Conservation (phyloP, 106 monocot genomes). For the Dendrobium huoshanense region DNA sequence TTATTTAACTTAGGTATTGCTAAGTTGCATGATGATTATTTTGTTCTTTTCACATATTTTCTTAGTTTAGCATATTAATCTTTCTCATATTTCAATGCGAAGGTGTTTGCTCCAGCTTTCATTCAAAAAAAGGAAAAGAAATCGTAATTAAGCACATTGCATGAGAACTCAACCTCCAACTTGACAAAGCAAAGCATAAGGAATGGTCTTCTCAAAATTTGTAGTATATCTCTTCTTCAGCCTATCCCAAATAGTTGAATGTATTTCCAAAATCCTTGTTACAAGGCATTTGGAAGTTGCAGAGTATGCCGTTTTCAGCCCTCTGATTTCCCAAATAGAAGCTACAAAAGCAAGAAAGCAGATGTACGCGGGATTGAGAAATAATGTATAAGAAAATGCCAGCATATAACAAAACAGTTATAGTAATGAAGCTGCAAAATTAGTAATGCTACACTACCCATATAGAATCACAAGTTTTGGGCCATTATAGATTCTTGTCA, state of each 20-base stretch:
- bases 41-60: neutral
- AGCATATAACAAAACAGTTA: neutral
- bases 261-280: constrained; percentile 72
- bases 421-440: neutral
- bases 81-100: neutral
- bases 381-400: neutral
- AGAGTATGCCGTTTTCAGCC: constrained; percentile 33
- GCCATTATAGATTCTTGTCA: neutral
- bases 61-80: neutral
- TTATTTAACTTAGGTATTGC: neutral
- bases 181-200: constrained; percentile 81
- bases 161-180: constrained; percentile 61
- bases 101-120: neutral
- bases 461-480: neutral
- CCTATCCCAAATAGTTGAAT: constrained; percentile 55
- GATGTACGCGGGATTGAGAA: neutral
- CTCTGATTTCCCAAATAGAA: constrained; percentile 89
- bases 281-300: constrained; percentile 65
- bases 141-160: neutral
- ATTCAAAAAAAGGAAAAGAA: neutral
- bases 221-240: constrained; percentile 42
- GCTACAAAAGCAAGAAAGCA: constrained; percentile 36
- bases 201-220: constrained; percentile 64
- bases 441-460: neutral
- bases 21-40: neutral